Conservation (phyloP, 176 grass and related monocot genomes). For the Aegilops sharonensis region DNA sequence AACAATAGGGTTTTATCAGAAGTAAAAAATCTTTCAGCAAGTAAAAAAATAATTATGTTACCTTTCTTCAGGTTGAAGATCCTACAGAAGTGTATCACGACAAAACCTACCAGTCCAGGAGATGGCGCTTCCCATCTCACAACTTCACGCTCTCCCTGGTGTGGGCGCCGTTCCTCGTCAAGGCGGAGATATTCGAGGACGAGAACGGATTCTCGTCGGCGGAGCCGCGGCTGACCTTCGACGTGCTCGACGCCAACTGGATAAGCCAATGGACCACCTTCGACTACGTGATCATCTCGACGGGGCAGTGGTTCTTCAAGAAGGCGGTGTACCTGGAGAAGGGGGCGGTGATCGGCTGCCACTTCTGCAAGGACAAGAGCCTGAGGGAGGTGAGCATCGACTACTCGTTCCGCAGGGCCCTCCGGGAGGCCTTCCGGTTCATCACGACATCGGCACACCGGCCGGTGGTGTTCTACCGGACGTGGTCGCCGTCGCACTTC, state of each 20-base stretch:
- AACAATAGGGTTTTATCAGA: not conserved
- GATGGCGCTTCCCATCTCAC: conserved; percentile 68
- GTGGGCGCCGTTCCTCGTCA: conserved; percentile 73
- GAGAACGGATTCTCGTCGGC: conserved; percentile 67
- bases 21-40: not conserved
- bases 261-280: conserved; percentile 57
- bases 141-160: conserved; percentile 81
- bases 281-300: conserved; percentile 76
- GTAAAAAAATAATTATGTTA: not conserved
- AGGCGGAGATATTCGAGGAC: conserved; percentile 86
- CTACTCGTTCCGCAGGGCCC: conserved; percentile 43
- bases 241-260: conserved; percentile 65
- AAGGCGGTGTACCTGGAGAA: conserved; percentile 76
- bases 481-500: conserved; percentile 81
- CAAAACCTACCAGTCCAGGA: conserved; percentile 57
- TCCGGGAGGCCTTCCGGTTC: conserved; percentile 53
- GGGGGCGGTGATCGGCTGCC: conserved; percentile 48
- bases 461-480: conserved; percentile 66
- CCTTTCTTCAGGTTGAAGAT: conserved; percentile 68
- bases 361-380: conserved; percentile 61
- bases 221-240: conserved; percentile 63
- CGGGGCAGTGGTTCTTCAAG: conserved; percentile 90
- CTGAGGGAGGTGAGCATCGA: conserved; percentile 50
- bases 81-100: conserved; percentile 79
- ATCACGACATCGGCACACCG: conserved; percentile 55